Evolutionary conservation across 2,329 filamentous ascomycete genomes (phyloP).

Genomic region (Microdochium nivale): DNA sequence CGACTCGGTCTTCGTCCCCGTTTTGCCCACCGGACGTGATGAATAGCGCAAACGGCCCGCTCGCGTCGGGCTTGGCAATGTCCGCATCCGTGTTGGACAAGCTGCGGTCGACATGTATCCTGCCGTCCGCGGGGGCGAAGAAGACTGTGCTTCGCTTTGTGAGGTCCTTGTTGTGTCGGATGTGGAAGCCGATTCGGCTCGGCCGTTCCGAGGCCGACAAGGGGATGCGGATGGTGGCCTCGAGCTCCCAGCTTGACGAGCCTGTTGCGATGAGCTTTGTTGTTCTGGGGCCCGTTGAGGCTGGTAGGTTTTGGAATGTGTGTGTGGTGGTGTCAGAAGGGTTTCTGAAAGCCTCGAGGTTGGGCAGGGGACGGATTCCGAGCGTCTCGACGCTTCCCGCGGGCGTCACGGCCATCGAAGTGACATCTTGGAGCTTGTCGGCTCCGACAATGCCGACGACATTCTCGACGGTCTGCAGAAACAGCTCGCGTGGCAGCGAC

Average conservation of each 20-base stretch:
- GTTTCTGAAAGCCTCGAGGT: constrained; percentile 12
- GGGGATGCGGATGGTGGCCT: constrained; percentile 10
- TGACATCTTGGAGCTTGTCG: constrained; percentile 26
- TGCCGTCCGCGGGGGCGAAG: constrained; percentile 27
- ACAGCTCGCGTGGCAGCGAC: constrained; percentile 33
- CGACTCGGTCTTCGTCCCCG: constrained; percentile 13
- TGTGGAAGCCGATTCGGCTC: constrained; percentile 11
- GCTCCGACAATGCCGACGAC: constrained; percentile 21
- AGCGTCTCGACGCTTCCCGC: constrained; percentile 31
- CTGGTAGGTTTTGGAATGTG: background rate
- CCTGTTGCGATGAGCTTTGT: background rate
- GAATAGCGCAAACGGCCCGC: constrained; percentile 38
- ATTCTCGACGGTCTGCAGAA: constrained; percentile 25
- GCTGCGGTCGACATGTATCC: constrained; percentile 28
- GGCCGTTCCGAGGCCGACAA: background rate
- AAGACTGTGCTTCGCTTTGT: constrained; percentile 25
- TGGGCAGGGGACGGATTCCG: constrained; percentile 21
- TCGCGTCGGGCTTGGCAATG: constrained; percentile 24
- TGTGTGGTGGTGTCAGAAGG: constrained; percentile 4
- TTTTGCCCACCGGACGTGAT: constrained; percentile 9
- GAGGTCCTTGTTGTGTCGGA: constrained; percentile 16
- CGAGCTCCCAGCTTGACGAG: constrained; percentile 14
- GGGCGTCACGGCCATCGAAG: constrained; percentile 22
- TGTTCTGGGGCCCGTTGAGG: background rate
- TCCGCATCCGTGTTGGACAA: constrained; percentile 18